A percentile compares a stretch with the other conserved stretches of the same genome.
Evolutionary conservation across 2,329 filamentous ascomycete genomes (phyloP).

Genomic region (Diplodia sapinea): DNA sequence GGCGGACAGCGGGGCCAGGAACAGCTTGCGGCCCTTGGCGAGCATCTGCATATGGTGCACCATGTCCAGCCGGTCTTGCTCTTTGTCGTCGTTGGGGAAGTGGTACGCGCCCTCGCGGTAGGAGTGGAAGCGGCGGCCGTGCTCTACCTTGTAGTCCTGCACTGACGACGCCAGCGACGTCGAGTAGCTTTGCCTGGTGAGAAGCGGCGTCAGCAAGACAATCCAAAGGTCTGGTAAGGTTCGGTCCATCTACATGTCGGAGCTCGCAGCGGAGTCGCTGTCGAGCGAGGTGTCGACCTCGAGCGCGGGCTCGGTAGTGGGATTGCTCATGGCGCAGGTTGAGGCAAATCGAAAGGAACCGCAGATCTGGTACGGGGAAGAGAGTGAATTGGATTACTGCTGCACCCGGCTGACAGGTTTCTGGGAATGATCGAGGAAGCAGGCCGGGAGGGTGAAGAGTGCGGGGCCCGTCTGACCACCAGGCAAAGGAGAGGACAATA

Average conservation of each 20-base stretch:
- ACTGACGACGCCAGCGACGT: slow-evolving; percentile 36
- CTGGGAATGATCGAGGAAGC: not conserved
- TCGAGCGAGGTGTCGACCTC: slow-evolving; percentile 16
- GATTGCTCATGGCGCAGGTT: not conserved
- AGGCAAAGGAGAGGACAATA: not conserved
- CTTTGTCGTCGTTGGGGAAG: slow-evolving; percentile 34
- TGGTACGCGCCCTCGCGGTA: slow-evolving; percentile 42
- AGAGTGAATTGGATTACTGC: not conserved
- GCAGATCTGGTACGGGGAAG: not conserved
- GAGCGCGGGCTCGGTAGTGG: not conserved
- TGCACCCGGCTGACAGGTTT: not conserved
- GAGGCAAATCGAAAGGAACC: not conserved
- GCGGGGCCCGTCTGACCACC: not conserved
- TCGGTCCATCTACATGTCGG: not conserved
- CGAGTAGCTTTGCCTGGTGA: slow-evolving; percentile 32
- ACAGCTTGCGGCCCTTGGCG: slow-evolving; percentile 32
- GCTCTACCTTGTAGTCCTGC: slow-evolving; percentile 35
- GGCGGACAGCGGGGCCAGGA: slow-evolving; percentile 34
- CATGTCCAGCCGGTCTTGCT: slow-evolving; percentile 31
- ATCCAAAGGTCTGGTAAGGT: not conserved
- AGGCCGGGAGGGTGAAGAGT: not conserved
- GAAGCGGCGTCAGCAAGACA: not conserved
- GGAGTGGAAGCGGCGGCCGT: slow-evolving; percentile 46
- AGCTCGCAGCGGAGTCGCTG: not conserved
- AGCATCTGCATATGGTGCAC: slow-evolving; percentile 27